Percentiles rank a stretch among this genome's conserved stretches.
These are phyloP conservation scores for Solanum pennellii DNA, from an alignment of 257 asterid species.

Conservation along the genomic window DNA sequence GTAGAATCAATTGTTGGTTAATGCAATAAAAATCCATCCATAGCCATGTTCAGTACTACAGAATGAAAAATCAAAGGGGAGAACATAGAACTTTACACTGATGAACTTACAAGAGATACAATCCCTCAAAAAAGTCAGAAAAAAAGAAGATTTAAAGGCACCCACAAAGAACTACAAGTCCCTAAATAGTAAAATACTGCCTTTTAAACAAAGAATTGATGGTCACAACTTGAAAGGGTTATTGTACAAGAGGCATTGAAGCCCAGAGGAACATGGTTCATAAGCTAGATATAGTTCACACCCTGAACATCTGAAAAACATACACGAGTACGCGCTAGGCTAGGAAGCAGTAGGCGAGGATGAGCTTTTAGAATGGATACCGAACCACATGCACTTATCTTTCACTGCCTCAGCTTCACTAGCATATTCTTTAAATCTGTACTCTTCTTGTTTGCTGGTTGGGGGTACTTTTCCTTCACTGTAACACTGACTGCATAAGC, in stretches of 20 bases:
- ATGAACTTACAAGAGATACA: not conserved
- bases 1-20: not conserved
- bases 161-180: slow-evolving; percentile 4
- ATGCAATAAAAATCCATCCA: not conserved
- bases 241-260: slow-evolving; percentile 28
- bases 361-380: slow-evolving; percentile 52
- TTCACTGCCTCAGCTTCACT: slow-evolving; percentile 80
- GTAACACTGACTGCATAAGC: slow-evolving; percentile 81
- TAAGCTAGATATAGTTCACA: slow-evolving; percentile 29
- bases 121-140: not conserved
- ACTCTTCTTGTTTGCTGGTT: slow-evolving; percentile 68
- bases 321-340: slow-evolving; percentile 19
- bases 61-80: not conserved
- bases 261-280: slow-evolving; percentile 10
- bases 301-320: slow-evolving; percentile 8
- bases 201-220: slow-evolving; percentile 26
- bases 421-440: slow-evolving; percentile 73
- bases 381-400: slow-evolving; percentile 86
- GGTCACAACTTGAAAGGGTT: slow-evolving; percentile 17
- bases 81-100: slow-evolving; percentile 2
- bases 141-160: not conserved
- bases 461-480: slow-evolving; percentile 87
- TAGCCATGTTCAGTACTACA: not conserved
- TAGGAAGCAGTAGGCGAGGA: slow-evolving; percentile 41
- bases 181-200: slow-evolving; percentile 4